Evolutionary conservation across 1,284 basidiomycete genomes (phyloP).

Genomic region (Anthracocystis setariae): DNA sequence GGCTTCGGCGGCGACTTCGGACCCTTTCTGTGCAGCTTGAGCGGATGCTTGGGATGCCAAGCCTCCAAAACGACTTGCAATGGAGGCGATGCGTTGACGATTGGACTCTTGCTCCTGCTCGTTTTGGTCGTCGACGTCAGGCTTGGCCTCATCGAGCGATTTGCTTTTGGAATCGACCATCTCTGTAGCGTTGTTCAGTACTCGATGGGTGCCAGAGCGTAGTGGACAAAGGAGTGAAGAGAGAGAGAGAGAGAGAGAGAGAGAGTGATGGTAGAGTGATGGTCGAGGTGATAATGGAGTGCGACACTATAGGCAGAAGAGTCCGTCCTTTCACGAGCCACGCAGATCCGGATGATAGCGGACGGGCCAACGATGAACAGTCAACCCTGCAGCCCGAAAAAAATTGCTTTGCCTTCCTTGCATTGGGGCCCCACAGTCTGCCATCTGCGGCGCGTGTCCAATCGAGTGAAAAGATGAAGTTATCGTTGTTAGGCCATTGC

Average conservation of each 20-base stretch:
- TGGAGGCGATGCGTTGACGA: conserved; percentile 36
- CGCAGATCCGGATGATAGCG: too few species aligned
- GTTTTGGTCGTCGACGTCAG: conserved; percentile 1
- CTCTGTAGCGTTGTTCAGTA: background rate
- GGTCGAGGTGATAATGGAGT: too few species aligned
- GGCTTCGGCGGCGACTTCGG: conserved; percentile 24
- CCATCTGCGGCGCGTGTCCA: too few species aligned
- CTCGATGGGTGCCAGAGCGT: background rate
- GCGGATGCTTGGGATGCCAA: conserved; percentile 24
- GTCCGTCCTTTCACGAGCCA: too few species aligned
- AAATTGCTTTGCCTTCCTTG: too few species aligned
- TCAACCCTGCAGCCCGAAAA: too few species aligned
- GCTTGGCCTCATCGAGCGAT: background rate
- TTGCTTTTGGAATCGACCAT: conserved; percentile 31
- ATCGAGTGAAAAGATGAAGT: too few species aligned
- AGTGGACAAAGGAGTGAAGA: background rate
- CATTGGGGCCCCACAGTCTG: background rate
- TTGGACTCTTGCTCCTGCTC: conserved; percentile 22
- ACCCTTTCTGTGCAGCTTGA: conserved; percentile 25
- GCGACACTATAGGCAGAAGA: too few species aligned
- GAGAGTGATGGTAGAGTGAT: background rate
- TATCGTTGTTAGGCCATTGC: too few species aligned
- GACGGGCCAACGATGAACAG: background rate
- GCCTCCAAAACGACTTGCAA: conserved; percentile 39
- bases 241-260: background rate